Percentiles rank a stretch among this genome's conserved stretches.
phyloP scores from a whole-genome alignment of 805 yeast genomes.

The Blastobotrys peoriensis region DNA sequence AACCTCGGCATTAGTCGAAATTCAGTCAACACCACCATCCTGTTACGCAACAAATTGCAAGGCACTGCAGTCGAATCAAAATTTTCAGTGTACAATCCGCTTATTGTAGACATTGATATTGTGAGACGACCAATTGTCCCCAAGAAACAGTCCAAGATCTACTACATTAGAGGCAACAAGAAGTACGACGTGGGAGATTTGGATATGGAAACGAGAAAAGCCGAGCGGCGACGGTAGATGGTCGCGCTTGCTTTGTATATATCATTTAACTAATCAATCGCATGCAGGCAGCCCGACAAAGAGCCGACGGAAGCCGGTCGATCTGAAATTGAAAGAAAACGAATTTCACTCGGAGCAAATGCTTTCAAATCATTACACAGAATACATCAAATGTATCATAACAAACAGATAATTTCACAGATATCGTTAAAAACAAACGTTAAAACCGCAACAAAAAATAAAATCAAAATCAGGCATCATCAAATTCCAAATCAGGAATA shows the following conservation, averaged over 20 bases:
- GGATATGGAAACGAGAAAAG: constrained; percentile 30
- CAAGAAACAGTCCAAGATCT: constrained; percentile 78
- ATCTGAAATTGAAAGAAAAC: constrained; percentile 6
- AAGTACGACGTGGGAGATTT: constrained; percentile 35
- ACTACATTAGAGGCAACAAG: constrained; percentile 66
- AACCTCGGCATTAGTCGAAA: constrained; percentile 70
- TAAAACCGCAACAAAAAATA: no score
- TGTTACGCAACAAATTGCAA: constrained; percentile 74
- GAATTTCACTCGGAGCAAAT: constrained; percentile 1
- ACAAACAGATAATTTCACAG: no score
- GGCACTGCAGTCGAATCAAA: constrained; percentile 83
- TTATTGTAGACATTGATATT: constrained; percentile 68
- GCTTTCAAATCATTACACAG: no score
- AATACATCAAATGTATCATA: no score
- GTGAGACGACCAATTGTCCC: constrained; percentile 66
- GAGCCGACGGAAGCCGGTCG: no score
- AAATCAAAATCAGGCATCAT: constrained; percentile 2
- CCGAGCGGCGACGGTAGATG: constrained; percentile 19
- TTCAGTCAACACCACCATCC: constrained; percentile 65
- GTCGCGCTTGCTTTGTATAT: no score
- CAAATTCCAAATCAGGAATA: constrained; percentile 44
- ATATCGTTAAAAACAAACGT: no score
- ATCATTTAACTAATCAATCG: no score
- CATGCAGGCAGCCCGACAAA: no score
- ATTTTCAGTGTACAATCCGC: constrained; percentile 75